phyloP scores from a whole-genome alignment of 1,284 basidiomycete genomes.

The Stygiomarasmius scandens region DNA sequence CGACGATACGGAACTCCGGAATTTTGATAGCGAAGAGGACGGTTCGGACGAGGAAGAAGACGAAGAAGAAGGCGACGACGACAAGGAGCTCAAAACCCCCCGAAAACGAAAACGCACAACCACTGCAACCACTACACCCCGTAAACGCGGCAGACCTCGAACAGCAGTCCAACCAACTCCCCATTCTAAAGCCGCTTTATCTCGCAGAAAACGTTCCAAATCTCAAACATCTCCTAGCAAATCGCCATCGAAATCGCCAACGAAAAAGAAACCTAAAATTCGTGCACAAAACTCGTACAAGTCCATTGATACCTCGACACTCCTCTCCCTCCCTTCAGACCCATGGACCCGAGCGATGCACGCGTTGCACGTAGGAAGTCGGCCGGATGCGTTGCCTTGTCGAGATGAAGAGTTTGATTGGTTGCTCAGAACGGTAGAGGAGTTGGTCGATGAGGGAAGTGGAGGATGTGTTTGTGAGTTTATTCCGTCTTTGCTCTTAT shows the following conservation, averaged over 20 bases:
- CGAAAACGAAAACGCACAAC: conserved; percentile 26
- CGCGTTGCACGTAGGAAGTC: conserved; percentile 89
- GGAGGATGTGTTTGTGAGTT: conserved; percentile 95
- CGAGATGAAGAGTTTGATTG: conserved; percentile 85
- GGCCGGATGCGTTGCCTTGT: conserved; percentile 90
- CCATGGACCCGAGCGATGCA: conserved; percentile 87
- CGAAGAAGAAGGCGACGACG: conserved; percentile 25
- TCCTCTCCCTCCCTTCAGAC: conserved; percentile 62
- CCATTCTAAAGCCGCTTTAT: conserved; percentile 64
- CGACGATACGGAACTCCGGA: background rate
- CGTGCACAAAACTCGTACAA: conserved; percentile 37
- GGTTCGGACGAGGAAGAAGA: no score
- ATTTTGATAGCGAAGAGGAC: no score
- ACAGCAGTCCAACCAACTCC: conserved; percentile 60
- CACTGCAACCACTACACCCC: conserved; percentile 31
- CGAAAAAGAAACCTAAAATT: conserved; percentile 31
- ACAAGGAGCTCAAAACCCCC: conserved; percentile 6
- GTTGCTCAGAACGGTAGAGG: conserved; percentile 80
- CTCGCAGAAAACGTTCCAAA: conserved; percentile 34
- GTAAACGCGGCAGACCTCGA: conserved; percentile 21
- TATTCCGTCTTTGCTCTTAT: no score
- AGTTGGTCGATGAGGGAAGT: conserved; percentile 88
- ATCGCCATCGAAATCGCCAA: conserved; percentile 35
- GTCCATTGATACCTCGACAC: conserved; percentile 33
- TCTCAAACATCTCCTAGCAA: conserved; percentile 14